Conservation (phyloP, 352 stramenopile species). For the Phytophthora crassamura region DNA sequence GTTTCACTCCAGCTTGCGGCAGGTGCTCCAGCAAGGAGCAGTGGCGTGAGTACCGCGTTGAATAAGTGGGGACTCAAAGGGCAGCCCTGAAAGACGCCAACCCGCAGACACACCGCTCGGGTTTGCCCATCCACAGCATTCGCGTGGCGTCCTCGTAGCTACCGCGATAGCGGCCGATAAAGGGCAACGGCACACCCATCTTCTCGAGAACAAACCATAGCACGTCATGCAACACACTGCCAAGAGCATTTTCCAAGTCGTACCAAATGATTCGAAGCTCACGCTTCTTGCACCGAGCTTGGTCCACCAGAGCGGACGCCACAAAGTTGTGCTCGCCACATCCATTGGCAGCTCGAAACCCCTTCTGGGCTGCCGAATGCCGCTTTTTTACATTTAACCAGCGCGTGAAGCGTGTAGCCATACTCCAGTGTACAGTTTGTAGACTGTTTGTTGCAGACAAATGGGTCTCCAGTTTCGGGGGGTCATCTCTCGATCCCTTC, state of each 20-base stretch:
- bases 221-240: conserved; percentile 6
- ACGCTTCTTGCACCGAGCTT: too few relatives aligned
- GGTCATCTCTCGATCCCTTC: conserved; percentile 19
- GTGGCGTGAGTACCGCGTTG: conserved; percentile 15
- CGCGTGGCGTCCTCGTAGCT: conserved; percentile 11
- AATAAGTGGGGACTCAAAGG: conserved; percentile 39
- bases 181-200: conserved; percentile 3
- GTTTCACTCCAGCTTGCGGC: too few relatives aligned
- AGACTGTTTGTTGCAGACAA: conserved; percentile 40
- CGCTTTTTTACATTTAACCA: too few relatives aligned
- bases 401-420: conserved; percentile 21
- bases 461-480: conserved; percentile 40
- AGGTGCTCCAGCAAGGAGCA: conserved; percentile 24
- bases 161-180: conserved; percentile 10
- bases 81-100: conserved; percentile 33
- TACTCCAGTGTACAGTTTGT: conserved; percentile 43
- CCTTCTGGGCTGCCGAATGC: too few relatives aligned
- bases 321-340: too few relatives aligned
- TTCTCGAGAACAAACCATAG: conserved; percentile 21
- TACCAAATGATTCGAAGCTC: too few relatives aligned
- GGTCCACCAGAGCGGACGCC: too few relatives aligned
- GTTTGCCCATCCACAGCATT: conserved; percentile 28
- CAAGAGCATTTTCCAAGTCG: too few relatives aligned
- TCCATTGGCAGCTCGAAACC: too few relatives aligned
- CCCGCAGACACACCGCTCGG: conserved; percentile 9